Evolutionary conservation across 176 grass and related monocot species (phyloP).

Genomic region (Elaeis guineensis): DNA sequence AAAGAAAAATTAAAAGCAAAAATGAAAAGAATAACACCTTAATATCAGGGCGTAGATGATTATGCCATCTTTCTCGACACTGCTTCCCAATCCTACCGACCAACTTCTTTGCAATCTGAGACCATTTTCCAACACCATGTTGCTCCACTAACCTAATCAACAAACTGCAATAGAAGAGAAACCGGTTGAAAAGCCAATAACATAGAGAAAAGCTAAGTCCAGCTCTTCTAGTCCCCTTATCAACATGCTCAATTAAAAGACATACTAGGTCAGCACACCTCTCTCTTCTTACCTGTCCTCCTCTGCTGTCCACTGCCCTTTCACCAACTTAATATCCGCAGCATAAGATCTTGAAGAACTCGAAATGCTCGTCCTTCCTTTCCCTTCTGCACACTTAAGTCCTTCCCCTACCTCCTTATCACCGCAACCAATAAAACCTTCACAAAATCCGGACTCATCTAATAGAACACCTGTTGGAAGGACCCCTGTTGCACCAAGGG

Average conservation of each 20-base stretch:
- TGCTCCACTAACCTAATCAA: neutral
- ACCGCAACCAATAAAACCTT: conserved; percentile 1
- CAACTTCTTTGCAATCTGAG: conserved; percentile 2
- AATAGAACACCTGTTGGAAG: conserved; percentile 19
- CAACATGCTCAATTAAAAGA: too few species aligned
- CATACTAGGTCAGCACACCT: too few species aligned
- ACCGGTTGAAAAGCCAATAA: too few species aligned
- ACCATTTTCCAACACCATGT: conserved; percentile 14
- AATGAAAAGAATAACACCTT: conserved; percentile 18
- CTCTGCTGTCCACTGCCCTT: too few species aligned
- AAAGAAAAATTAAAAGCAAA: neutral
- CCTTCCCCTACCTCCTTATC: neutral
- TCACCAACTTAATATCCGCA: neutral
- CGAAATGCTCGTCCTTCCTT: too few species aligned
- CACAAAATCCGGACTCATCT: conserved; percentile 23
- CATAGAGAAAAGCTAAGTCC: too few species aligned
- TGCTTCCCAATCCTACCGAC: conserved; percentile 19
- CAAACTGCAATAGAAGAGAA: too few species aligned
- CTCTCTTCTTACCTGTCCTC: too few species aligned
- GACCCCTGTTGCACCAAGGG: conserved; percentile 7
- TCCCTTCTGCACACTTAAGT: neutral
- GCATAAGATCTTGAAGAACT: neutral
- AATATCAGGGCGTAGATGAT: conserved; percentile 20
- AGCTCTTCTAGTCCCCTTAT: too few species aligned
- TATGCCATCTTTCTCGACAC: conserved; percentile 26